Evolutionary conservation across 208 protist genomes (phyloP).

Genomic region (Acanthamoeba sp.): DNA sequence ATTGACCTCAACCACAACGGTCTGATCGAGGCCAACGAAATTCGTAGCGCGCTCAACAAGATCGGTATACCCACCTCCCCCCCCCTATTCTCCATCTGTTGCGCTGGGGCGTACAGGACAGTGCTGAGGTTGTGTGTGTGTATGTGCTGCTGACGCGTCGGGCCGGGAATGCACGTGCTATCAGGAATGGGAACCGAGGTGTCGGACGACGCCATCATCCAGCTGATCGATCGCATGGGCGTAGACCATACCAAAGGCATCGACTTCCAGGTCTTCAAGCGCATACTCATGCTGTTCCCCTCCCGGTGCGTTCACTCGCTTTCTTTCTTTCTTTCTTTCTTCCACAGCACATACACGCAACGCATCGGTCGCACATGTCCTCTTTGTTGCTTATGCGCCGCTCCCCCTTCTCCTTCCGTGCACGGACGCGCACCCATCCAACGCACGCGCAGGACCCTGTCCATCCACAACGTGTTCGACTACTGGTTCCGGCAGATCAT

Average conservation of each 20-base stretch:
- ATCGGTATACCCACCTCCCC: neutral
- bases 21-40: constrained; percentile 53
- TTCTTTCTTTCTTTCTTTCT: neutral
- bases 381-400: no score
- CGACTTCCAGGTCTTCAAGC: constrained; percentile 59
- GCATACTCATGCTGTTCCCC: constrained; percentile 67
- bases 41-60: constrained; percentile 53
- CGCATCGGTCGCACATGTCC: no score
- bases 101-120: no score
- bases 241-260: constrained; percentile 32
- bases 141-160: no score
- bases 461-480: constrained; percentile 28
- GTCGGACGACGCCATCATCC: constrained; percentile 49
- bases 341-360: no score
- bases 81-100: no score
- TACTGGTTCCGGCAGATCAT: constrained; percentile 63
- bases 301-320: neutral
- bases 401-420: no score
- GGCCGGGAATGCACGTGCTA: neutral
- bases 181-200: constrained; percentile 16
- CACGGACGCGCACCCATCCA: neutral
- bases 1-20: constrained; percentile 66
- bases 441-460: neutral
- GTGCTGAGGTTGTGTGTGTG: no score
- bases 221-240: constrained; percentile 58